A percentile compares a stretch with the other conserved stretches of the same genome.
These are phyloP conservation scores for Abortiporus biennis DNA, from an alignment of 1,284 basidiomycete genomes.

Conservation along the genomic window DNA sequence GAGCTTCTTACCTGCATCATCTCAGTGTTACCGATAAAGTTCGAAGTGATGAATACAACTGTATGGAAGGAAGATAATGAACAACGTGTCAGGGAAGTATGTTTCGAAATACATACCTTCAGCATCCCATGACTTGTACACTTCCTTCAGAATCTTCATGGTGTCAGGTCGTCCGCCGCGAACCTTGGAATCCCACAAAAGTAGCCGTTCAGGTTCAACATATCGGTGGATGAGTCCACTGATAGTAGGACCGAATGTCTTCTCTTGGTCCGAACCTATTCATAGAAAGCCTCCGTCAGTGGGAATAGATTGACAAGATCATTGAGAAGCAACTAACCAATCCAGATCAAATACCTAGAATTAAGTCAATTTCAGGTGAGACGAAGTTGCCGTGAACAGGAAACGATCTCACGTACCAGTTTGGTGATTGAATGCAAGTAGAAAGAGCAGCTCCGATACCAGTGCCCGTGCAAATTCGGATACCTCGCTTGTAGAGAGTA, in stretches of 20 bases:
- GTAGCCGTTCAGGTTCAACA: constrained; percentile 59
- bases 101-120: constrained; percentile 43
- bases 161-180: constrained; percentile 69
- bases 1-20: constrained; percentile 46
- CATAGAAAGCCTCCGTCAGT: constrained; percentile 2
- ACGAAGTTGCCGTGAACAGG: neutral
- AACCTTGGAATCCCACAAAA: constrained; percentile 68
- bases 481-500: constrained; percentile 64
- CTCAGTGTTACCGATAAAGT: constrained; percentile 65
- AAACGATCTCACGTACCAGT: constrained; percentile 44
- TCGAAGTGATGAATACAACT: constrained; percentile 78
- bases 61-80: constrained; percentile 1
- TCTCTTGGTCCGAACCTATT: constrained; percentile 67
- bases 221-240: constrained; percentile 60
- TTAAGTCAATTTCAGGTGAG: neutral
- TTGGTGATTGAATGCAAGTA: constrained; percentile 63
- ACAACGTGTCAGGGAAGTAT: neutral
- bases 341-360: constrained; percentile 71
- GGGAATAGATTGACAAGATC: constrained; percentile 5
- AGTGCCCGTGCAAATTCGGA: constrained; percentile 74
- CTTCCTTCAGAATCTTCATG: constrained; percentile 68
- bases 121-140: constrained; percentile 58
- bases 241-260: constrained; percentile 74
- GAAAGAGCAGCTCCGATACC: constrained; percentile 72
- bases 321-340: constrained; percentile 37